Percentiles rank a stretch among this genome's conserved stretches.
phyloP scores from a whole-genome alignment of 1,284 basidiomycete species.

The Cystobasidiaceae sp. region DNA sequence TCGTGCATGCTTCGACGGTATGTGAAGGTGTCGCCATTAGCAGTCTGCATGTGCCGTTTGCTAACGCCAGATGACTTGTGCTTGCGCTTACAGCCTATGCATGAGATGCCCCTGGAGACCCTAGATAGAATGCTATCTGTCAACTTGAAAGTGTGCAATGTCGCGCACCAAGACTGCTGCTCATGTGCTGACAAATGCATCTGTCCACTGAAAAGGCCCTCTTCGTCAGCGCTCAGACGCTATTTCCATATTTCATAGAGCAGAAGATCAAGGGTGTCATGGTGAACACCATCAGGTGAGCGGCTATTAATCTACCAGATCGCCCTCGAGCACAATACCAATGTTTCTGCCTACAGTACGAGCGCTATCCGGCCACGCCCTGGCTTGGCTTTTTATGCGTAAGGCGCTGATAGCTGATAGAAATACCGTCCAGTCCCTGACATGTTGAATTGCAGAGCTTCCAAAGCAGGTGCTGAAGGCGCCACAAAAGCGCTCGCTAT shows the following conservation, averaged over 20 bases:
- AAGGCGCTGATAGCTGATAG: neutral
- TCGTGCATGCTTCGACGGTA: conserved; percentile 3
- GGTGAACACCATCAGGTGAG: conserved; percentile 27
- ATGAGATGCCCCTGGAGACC: conserved; percentile 20
- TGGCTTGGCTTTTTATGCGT: conserved; percentile 25
- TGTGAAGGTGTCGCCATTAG: neutral
- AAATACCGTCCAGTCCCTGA: neutral
- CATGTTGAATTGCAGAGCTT: neutral
- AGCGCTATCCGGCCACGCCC: conserved; percentile 22
- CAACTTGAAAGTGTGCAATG: conserved; percentile 13
- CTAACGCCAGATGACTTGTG: too few species aligned
- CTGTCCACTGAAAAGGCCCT: neutral
- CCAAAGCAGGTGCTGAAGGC: conserved; percentile 25
- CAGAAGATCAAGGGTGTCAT: conserved; percentile 18
- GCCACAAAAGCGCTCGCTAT: conserved; percentile 24
- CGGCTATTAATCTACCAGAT: neutral
- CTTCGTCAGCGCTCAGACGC: conserved; percentile 9
- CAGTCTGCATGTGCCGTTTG: too few species aligned
- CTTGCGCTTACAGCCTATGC: conserved; percentile 26
- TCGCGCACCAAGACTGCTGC: neutral
- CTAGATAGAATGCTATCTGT: conserved; percentile 4
- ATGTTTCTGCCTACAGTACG: neutral
- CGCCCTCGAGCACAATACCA: neutral
- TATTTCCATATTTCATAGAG: conserved; percentile 23
- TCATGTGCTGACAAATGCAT: too few species aligned